phyloP scores from a whole-genome alignment of 495 filamentous ascomycete species.

The Neurospora sp. region DNA sequence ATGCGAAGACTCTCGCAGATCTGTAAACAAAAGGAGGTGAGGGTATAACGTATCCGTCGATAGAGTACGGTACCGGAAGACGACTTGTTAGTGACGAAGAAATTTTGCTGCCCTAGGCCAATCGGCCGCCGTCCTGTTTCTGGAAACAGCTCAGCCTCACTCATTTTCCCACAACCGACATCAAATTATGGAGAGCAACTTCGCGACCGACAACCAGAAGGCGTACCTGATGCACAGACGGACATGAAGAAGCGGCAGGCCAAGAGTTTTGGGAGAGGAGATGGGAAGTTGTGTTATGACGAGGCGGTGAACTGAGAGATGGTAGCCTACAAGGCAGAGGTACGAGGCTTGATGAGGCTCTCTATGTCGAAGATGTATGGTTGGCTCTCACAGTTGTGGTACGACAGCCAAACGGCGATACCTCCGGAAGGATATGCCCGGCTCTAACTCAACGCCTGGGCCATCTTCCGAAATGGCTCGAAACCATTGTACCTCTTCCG shows the following conservation, averaged over 20 bases:
- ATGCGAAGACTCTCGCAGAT: not conserved
- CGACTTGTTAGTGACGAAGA: not conserved
- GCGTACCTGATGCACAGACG: not conserved
- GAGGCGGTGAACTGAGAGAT: not conserved
- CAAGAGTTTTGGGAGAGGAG: not conserved
- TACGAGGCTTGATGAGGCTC: not conserved
- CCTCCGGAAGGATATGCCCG: not conserved
- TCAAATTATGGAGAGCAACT: not conserved
- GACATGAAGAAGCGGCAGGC: not conserved
- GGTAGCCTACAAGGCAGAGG: not conserved
- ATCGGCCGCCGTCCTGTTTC: not conserved
- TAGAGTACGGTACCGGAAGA: not conserved
- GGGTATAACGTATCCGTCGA: not conserved
- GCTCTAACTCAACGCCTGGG: not conserved
- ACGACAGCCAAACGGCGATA: not conserved
- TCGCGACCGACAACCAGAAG: not conserved
- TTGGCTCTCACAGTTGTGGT: not conserved
- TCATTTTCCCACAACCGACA: not conserved
- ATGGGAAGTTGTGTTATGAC: not conserved
- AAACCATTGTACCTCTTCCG: not conserved
- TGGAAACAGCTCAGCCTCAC: not conserved
- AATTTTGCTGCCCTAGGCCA: not conserved
- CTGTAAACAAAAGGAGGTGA: not conserved
- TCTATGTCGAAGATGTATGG: not conserved
- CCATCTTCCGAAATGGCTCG: not conserved